Evolutionary conservation across 2,329 filamentous ascomycete species (phyloP), one percentile per base, ranked within the genome.

Genomic region (Neoscytalidium dimidiatum): DNA sequence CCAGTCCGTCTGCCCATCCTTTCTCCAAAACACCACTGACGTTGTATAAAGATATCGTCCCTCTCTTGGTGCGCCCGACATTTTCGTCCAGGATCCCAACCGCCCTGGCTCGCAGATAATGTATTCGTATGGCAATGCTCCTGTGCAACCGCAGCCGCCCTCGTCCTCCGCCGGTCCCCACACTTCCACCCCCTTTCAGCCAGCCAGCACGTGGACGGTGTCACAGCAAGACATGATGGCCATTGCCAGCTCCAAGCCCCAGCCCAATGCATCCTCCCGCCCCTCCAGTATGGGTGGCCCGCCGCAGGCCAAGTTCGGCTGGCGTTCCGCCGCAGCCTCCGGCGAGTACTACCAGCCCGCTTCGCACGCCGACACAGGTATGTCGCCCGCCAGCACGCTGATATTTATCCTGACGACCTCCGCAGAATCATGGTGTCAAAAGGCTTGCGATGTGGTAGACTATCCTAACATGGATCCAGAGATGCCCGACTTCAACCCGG

Each of bases 391-490:
- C 28, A 43, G 8, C n/a, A 14, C 28, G 6, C 9, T n/a, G 6
- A 43, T 38, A 9, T 51, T 52, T 51, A 46, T 52, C 62, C 71
- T 77, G 67, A 77, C 67, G 29, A 23, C 29, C 13, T 51, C 49
- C 35, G 35, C 66, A 78, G 78, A 72, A 71, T 71, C 73, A 26
- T 80, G 77, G 77, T 73, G 72, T 43, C 73, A 76, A 64, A 79
- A 79, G 68, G 72, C 72, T 35, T 62, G 48, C 48, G 48, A 48
- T 53, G 41, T 53, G 48, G 73, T 77, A 23, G 72, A 75, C 8
- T 78, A 78, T 43, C 74, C 74, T n/a, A 75, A 73, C 11, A 65
- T 79, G 64, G 77, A 79, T 66, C 67, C 74, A 64, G 77, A 79
- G 62, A 70, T 77, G 48, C 66, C 72, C 14, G 78, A 80, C 41